A percentile compares a stretch with the other conserved stretches of the same genome.
Conservation (phyloP, 164 flowering plant species). For the Vitis cinerea region DNA sequence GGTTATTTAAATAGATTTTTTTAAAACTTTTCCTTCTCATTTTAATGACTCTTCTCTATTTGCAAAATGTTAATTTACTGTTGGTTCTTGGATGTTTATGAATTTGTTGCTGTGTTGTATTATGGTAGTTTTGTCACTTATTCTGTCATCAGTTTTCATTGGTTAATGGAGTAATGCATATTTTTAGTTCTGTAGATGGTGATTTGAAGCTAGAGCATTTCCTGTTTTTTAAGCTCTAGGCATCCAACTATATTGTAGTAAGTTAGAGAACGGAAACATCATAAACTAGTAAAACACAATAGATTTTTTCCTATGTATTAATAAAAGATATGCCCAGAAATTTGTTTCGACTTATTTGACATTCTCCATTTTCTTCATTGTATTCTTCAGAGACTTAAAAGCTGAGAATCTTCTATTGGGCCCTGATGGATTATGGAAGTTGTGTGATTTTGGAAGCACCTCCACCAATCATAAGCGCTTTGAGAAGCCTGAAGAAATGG, state of each 20-base stretch:
- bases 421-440: conserved; percentile 86
- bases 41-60: not conserved
- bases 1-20: not conserved
- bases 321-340: not conserved
- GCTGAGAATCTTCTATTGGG: conserved; percentile 92
- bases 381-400: conserved; percentile 76
- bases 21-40: not conserved
- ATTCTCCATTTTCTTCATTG: not conserved
- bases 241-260: no score
- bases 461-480: conserved; percentile 95
- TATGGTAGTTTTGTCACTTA: no score
- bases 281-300: no score
- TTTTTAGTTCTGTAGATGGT: no score
- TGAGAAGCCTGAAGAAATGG: conserved; percentile 98
- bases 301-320: not conserved
- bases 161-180: no score
- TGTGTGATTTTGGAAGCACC: conserved; percentile 98
- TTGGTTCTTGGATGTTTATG: no score
- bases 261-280: no score
- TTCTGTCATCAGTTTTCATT: no score
- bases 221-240: no score
- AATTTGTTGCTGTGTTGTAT: no score
- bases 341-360: not conserved
- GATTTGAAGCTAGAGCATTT: no score
- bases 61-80: no score